A percentile compares a stretch with the other conserved stretches of the same genome.
Conservation (phyloP, 148 eudicot species). For the Camellia japonica region DNA sequence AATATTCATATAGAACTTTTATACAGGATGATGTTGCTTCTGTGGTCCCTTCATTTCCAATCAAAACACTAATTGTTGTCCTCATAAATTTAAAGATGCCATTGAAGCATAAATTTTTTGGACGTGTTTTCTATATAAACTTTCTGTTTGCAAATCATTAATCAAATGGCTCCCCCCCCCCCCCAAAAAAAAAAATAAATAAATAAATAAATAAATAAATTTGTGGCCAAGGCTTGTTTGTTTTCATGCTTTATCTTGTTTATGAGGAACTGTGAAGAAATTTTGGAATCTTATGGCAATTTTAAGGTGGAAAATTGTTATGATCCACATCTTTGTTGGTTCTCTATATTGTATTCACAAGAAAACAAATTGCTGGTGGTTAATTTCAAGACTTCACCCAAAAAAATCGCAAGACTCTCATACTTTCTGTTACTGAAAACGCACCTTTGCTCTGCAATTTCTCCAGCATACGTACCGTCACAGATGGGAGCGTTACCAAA, state of each 20-base stretch:
- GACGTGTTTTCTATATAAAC: no score
- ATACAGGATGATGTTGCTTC: no score
- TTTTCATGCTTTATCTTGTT: neutral
- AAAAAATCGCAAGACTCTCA: neutral
- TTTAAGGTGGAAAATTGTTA: neutral
- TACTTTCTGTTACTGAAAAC: neutral
- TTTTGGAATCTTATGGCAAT: neutral
- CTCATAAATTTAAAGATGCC: no score
- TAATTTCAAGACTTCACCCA: neutral
- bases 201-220: neutral
- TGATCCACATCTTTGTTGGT: neutral
- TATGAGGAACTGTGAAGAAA: neutral
- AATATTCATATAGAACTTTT: no score
- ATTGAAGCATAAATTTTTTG: no score
- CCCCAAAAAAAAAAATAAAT: no score
- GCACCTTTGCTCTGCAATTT: conserved; percentile 14
- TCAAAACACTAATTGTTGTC: no score
- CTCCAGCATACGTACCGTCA: conserved; percentile 71
- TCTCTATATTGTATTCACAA: neutral
- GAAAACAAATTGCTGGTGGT: neutral
- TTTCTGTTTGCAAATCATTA: no score
- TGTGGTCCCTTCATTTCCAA: no score
- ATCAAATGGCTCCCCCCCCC: no score
- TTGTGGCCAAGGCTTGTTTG: no score
- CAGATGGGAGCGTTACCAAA: conserved; percentile 45